These are phyloP conservation scores for Verticillium zaregamsianum DNA, from an alignment of 2,329 filamentous ascomycete species.

Conservation along the genomic window DNA sequence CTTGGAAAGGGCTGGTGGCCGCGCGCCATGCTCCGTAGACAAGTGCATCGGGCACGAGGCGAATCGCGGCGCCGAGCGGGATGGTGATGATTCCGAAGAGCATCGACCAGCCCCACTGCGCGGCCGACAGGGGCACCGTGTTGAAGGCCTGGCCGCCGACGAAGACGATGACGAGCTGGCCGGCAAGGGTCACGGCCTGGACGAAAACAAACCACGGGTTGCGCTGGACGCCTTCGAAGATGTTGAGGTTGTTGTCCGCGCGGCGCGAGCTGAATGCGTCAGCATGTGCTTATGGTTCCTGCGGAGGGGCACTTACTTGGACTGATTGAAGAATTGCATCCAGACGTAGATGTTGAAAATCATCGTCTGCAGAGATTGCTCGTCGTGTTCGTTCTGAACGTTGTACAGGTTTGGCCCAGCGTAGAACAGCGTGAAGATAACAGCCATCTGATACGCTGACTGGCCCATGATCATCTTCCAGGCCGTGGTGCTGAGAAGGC, in stretches of 20 bases:
- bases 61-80: background rate
- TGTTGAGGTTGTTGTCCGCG: background rate
- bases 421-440: constrained; percentile 37
- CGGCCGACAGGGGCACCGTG: background rate
- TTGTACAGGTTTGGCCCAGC: constrained; percentile 4
- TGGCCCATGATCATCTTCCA: constrained; percentile 66
- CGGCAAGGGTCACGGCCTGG: background rate
- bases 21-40: background rate
- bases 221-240: background rate
- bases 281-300: background rate
- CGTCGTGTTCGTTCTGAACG: constrained; percentile 2
- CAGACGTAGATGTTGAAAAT: constrained; percentile 86
- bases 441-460: constrained; percentile 53
- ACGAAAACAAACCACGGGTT: background rate
- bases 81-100: background rate
- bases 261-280: background rate
- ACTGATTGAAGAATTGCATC: constrained; percentile 63
- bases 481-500: constrained; percentile 26
- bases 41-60: background rate
- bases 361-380: constrained; percentile 53
- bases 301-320: background rate
- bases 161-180: background rate
- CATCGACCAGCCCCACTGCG: background rate
- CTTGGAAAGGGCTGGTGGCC: background rate
- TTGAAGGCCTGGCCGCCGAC: background rate